Conservation (phyloP, 2,329 filamentous ascomycete species). For the Aureobasidium leucospermi region DNA sequence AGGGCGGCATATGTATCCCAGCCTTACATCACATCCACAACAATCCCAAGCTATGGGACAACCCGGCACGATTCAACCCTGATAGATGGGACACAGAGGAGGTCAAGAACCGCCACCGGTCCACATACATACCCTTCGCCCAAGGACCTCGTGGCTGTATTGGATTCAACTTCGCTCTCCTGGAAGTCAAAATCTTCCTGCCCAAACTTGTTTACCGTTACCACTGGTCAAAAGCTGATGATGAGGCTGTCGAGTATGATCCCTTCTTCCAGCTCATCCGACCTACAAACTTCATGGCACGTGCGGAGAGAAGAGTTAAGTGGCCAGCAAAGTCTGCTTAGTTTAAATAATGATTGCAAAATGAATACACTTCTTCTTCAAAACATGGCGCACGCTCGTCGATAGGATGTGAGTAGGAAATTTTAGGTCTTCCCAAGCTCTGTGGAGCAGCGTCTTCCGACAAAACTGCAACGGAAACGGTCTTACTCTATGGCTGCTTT, state of each 20-base stretch:
- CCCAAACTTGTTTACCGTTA: constrained; percentile 54
- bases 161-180: constrained; percentile 57
- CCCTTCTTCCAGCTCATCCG: constrained; percentile 53
- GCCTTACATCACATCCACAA: constrained; percentile 41
- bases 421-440: too few species aligned
- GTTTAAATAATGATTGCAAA: neutral
- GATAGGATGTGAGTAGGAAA: too few species aligned
- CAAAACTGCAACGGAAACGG: too few species aligned
- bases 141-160: constrained; percentile 52
- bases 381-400: too few species aligned
- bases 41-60: constrained; percentile 51
- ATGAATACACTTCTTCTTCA: too few species aligned
- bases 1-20: constrained; percentile 47
- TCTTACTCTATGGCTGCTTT: too few species aligned
- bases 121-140: constrained; percentile 53
- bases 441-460: too few species aligned
- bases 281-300: constrained; percentile 48
- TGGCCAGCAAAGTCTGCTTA: constrained; percentile 34
- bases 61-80: constrained; percentile 51
- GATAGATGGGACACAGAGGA: constrained; percentile 52
- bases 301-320: constrained; percentile 42
- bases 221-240: constrained; percentile 45
- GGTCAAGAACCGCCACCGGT: constrained; percentile 46
- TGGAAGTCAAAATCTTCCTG: constrained; percentile 54
- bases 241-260: constrained; percentile 50